A percentile compares a stretch with the other conserved stretches of the same genome.
Conservation (phyloP, 345 rosid species). For the Limnanthes douglasii region DNA sequence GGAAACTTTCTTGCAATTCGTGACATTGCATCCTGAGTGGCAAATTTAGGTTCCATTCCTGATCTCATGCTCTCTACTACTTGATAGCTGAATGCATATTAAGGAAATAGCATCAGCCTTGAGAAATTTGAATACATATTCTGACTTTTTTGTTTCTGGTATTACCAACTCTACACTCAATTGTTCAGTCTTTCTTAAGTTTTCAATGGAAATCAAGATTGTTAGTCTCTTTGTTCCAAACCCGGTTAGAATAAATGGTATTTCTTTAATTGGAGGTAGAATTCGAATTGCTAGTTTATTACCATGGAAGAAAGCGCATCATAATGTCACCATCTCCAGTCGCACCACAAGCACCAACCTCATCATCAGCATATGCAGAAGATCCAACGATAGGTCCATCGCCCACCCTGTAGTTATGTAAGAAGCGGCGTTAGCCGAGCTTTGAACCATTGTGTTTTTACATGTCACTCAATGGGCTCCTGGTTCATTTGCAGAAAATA, state of each 20-base stretch:
- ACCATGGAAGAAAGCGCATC: slow-evolving; percentile 99
- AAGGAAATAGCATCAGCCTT: background rate
- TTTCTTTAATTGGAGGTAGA: background rate
- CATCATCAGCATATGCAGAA: slow-evolving; percentile 71
- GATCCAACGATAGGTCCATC: slow-evolving; percentile 94
- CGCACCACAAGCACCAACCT: slow-evolving; percentile 95
- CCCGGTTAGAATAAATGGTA: too few relatives aligned
- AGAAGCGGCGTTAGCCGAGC: too few relatives aligned
- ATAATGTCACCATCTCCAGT: slow-evolving; percentile 94
- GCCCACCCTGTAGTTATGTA: slow-evolving; percentile 47
- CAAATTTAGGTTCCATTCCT: slow-evolving; percentile 73
- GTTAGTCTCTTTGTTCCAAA: too few relatives aligned
- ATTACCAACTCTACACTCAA: too few relatives aligned
- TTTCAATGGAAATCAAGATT: too few relatives aligned
- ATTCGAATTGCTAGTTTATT: slow-evolving; percentile 5
- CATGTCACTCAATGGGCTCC: background rate
- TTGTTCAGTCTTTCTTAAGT: too few relatives aligned
- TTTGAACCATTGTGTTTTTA: too few relatives aligned
- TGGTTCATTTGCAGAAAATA: background rate
- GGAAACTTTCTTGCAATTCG: slow-evolving; percentile 66
- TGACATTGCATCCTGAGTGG: slow-evolving; percentile 71
- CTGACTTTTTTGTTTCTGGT: too few relatives aligned
- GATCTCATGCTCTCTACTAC: slow-evolving; percentile 89
- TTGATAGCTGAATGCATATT: slow-evolving; percentile 50
- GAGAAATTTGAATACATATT: too few relatives aligned